A percentile compares a stretch with the other conserved stretches of the same genome.
Evolutionary conservation across 768 basidiomycete genomes (phyloP).

Genomic region (Mrakia blollopis): DNA sequence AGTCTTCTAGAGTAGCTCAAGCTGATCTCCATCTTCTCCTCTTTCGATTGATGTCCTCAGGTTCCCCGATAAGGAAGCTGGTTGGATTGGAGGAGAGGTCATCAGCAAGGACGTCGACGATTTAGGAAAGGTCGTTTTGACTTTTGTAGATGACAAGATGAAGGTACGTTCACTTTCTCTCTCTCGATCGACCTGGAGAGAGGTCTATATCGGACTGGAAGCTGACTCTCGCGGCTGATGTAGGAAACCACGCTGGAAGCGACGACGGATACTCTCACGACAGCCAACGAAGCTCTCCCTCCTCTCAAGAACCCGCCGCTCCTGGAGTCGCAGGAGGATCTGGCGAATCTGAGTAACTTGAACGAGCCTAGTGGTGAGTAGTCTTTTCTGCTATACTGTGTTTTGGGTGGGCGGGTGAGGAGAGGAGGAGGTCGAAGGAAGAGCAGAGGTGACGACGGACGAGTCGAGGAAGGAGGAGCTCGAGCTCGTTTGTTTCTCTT

Average conservation of each 20-base stretch:
- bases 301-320: constrained; percentile 94
- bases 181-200: not conserved
- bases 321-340: constrained; percentile 93
- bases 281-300: constrained; percentile 56
- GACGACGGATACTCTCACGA: constrained; percentile 52
- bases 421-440: too few species aligned
- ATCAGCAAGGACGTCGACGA: constrained; percentile 61
- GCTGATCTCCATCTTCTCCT: not conserved
- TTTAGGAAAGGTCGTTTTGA: constrained; percentile 60
- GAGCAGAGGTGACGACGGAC: not conserved
- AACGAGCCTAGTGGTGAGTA: constrained; percentile 89
- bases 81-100: constrained; percentile 89
- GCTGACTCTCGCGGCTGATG: not conserved
- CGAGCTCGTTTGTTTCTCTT: not conserved
- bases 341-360: constrained; percentile 94
- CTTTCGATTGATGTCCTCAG: constrained; percentile 17
- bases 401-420: not conserved
- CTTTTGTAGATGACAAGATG: constrained; percentile 84
- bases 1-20: not conserved
- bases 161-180: constrained; percentile 55
- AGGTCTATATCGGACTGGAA: too few species aligned
- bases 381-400: not conserved
- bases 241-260: constrained; percentile 78
- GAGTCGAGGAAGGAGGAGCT: not conserved
- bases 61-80: constrained; percentile 91